Base-by-base conservation (phyloP, 257 asterid species). In the Coffea eugenioides region DNA sequence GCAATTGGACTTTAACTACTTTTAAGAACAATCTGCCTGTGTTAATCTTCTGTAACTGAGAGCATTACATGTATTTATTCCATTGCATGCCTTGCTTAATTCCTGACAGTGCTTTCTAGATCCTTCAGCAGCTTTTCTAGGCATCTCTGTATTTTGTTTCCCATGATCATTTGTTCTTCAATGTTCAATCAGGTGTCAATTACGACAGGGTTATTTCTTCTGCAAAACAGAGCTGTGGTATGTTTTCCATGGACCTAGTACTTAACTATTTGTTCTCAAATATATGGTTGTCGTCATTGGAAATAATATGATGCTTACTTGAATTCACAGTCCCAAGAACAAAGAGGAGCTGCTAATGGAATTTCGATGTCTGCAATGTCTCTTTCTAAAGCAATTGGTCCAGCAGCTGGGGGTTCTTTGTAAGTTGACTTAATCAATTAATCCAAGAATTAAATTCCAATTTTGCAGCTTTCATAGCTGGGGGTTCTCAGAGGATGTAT, bases 301-400 rank as follows among this genome's bases (percentile, higher is more conserved):
- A 15, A 48, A 10, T 46, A 21, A 23, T 21, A 57, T 70, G 36
- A 41, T 59, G 31, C 2, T n/a, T 39, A 75, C 1, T 71, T 79
- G 31, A 41, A 4, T 16, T 14, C 13, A 43, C 88, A 93, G 97
- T 83, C 90, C 56, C 98, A 92, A 84, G 86, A 89, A 72, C 96
- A 93, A 87, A 90, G 98, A 87, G 98, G 98, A 67, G 96, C 96
- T 77, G 98, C 98, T 49, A 93, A 93, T 80, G 98, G 98, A 61
- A 78, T 93, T 62, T 87, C 98, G 61, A 90, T 93, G 94, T 84
- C 91, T 65, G 83, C 88, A 41, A 88, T 92, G 97, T 93, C 97
- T 57, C 81, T 90, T 70, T 92, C 83, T 87, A 92, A 89, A 83
- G 92, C 98, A 5, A 70, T 77, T 73, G 98, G 98, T 52, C 98